Percentiles rank a stretch among this genome's conserved stretches.
These are phyloP conservation scores for Canavalia ensiformis DNA, from an alignment of 306 rosid species.

Conservation along the genomic window DNA sequence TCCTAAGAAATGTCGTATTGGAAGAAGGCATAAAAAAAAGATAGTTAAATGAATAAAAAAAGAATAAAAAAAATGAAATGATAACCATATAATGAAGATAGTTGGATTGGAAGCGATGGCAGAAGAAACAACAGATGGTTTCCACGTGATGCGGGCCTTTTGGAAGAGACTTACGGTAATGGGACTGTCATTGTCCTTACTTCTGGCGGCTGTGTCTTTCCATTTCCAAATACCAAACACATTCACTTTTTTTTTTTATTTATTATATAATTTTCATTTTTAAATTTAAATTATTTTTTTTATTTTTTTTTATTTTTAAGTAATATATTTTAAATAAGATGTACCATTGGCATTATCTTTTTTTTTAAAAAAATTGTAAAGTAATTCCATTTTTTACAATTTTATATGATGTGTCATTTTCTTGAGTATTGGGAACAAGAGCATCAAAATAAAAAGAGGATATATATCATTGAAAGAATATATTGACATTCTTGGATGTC, in stretches of 20 bases:
- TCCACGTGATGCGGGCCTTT: slow-evolving; percentile 98
- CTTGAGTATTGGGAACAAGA: background rate
- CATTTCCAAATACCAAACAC: background rate
- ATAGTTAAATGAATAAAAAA: too few relatives aligned
- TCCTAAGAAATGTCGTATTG: slow-evolving; percentile 67
- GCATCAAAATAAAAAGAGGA: background rate
- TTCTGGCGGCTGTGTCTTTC: slow-evolving; percentile 79
- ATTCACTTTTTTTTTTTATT: too few relatives aligned
- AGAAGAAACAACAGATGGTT: slow-evolving; percentile 66
- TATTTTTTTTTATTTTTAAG: too few relatives aligned
- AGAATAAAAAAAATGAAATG: too few relatives aligned
- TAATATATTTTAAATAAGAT: too few relatives aligned
- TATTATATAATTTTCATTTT: too few relatives aligned
- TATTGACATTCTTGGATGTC: background rate
- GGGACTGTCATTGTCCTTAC: slow-evolving; percentile 98
- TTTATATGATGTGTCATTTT: slow-evolving; percentile 12
- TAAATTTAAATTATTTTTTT: too few relatives aligned
- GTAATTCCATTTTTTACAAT: background rate
- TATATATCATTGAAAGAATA: background rate
- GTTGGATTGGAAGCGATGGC: slow-evolving; percentile 57
- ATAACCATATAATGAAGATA: background rate
- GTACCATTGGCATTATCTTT: too few relatives aligned
- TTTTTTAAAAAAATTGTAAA: too few relatives aligned
- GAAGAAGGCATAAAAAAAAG: slow-evolving; percentile 35
- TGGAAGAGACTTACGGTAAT: slow-evolving; percentile 74